Conservation (phyloP, 2,329 filamentous ascomycete genomes). For the Curvularia sp. region DNA sequence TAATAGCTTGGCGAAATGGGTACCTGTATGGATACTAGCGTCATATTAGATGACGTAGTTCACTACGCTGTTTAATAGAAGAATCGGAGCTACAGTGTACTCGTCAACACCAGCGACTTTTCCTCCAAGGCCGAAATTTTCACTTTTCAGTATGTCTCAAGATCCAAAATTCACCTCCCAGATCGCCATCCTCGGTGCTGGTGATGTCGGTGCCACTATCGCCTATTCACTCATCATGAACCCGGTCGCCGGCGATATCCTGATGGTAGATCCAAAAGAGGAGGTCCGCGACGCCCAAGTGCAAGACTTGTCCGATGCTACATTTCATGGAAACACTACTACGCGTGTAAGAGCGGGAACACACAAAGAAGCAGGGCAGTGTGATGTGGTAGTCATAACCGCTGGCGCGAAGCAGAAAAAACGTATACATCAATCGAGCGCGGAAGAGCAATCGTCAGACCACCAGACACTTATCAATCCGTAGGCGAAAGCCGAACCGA, state of each 20-base stretch:
- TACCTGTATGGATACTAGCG: slow-evolving; percentile 20
- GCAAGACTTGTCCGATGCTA: slow-evolving; percentile 27
- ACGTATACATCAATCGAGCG: slow-evolving; percentile 9
- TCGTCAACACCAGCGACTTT: neutral
- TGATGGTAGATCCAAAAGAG: slow-evolving; percentile 32
- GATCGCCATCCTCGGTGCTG: slow-evolving; percentile 33
- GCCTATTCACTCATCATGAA: slow-evolving; percentile 36
- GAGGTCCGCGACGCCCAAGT: slow-evolving; percentile 31
- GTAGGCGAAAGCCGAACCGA: slow-evolving; percentile 31
- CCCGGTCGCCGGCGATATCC: slow-evolving; percentile 27
- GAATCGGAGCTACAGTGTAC: neutral
- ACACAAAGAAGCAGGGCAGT: slow-evolving; percentile 33
- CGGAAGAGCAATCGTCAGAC: neutral
- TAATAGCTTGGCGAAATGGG: neutral
- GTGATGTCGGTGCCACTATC: slow-evolving; percentile 33
- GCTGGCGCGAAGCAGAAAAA: slow-evolving; percentile 33
- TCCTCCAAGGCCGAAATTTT: neutral
- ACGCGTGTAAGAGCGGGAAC: slow-evolving; percentile 28
- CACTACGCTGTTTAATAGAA: slow-evolving; percentile 4
- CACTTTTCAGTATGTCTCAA: slow-evolving; percentile 14
- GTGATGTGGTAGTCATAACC: slow-evolving; percentile 32
- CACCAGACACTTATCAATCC: neutral
- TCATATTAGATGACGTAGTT: slow-evolving; percentile 24
- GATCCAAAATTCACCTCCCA: slow-evolving; percentile 28
- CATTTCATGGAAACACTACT: slow-evolving; percentile 30